phyloP scores from a whole-genome alignment of 2,329 filamentous ascomycete species.

The Hirsutella thompsonii region DNA sequence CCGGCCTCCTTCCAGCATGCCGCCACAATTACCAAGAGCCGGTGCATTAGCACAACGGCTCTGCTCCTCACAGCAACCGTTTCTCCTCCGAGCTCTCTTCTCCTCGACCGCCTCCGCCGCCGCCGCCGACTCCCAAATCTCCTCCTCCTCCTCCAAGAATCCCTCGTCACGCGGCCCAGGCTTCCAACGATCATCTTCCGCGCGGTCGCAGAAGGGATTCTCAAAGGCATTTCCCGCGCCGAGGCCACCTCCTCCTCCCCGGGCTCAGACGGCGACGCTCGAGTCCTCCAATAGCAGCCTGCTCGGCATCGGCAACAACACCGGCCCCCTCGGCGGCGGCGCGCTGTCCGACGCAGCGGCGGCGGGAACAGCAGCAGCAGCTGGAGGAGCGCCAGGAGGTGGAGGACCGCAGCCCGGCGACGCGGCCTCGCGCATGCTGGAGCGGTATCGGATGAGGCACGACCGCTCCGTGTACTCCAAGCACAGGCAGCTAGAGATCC shows the following conservation, averaged over 20 bases:
- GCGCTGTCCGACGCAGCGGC: too few relatives aligned
- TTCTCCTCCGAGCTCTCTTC: conserved; percentile 16
- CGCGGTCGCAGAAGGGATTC: too few relatives aligned
- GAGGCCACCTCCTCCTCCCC: too few relatives aligned
- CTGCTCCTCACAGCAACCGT: not conserved
- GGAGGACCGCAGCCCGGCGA: conserved; percentile 10
- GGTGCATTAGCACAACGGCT: conserved; percentile 2
- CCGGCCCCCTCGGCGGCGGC: conserved; percentile 7
- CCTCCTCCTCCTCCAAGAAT: conserved; percentile 3
- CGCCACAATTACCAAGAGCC: conserved; percentile 1
- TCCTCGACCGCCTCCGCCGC: conserved; percentile 11
- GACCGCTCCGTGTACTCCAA: conserved; percentile 12
- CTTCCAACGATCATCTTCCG: too few relatives aligned
- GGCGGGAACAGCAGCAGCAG: conserved; percentile 11
- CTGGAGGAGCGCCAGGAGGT: not conserved
- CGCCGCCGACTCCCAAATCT: conserved; percentile 4
- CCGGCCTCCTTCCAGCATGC: conserved; percentile 1
- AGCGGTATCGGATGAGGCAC: conserved; percentile 11
- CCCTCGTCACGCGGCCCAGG: too few relatives aligned
- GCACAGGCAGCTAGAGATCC: conserved; percentile 21
- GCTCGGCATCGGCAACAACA: not conserved
- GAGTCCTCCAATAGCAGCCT: too few relatives aligned
- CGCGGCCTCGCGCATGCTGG: conserved; percentile 15
- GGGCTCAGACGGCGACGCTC: too few relatives aligned
- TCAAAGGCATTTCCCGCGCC: too few relatives aligned